Evolutionary conservation across 148 eudicot species (phyloP).

Genomic region (Nyssa sinensis): DNA sequence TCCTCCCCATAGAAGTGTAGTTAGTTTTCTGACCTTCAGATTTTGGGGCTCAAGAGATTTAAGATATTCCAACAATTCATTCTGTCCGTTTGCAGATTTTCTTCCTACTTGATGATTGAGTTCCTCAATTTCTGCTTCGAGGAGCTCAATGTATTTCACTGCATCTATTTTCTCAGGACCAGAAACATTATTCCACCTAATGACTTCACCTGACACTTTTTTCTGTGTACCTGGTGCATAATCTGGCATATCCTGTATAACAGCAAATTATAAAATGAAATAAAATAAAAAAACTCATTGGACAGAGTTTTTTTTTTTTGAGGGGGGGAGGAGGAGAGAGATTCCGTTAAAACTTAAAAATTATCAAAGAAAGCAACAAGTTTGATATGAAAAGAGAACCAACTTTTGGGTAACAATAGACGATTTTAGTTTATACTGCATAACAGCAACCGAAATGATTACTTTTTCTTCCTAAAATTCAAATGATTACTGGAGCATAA

Average conservation of each 20-base stretch:
- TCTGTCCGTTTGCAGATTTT: constrained; percentile 67
- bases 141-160: constrained; percentile 78
- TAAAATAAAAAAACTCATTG: neutral
- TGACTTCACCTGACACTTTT: constrained; percentile 79
- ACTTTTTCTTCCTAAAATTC: no score
- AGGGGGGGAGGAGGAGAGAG: no score
- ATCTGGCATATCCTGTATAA: constrained; percentile 57
- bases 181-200: constrained; percentile 80
- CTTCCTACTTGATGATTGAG: constrained; percentile 67
- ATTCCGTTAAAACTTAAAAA: no score
- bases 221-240: constrained; percentile 89
- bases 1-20: neutral
- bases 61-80: constrained; percentile 78
- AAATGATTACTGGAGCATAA: no score
- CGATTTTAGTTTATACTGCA: neutral
- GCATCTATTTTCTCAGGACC: constrained; percentile 84
- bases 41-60: constrained; percentile 88
- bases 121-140: constrained; percentile 91
- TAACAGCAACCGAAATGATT: no score
- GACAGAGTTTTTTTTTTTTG: no score
- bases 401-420: neutral
- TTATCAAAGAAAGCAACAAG: no score
- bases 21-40: constrained; percentile 49
- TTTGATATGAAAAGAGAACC: no score
- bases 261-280: neutral